Conservation (phyloP, 2,329 filamentous ascomycete species). For the Endocalyx cinctus region DNA sequence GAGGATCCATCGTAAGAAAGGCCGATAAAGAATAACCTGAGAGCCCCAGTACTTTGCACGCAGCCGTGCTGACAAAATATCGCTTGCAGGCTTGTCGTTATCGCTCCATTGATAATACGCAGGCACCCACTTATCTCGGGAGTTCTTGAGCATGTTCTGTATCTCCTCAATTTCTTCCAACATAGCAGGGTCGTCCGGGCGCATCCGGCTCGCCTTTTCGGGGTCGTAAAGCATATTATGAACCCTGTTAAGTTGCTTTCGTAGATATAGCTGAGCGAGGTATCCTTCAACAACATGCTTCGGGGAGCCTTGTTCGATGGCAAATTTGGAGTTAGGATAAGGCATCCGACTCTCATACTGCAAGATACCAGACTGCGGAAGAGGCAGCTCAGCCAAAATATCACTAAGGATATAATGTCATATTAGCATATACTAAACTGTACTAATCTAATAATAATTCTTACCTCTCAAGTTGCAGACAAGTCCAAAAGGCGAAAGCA, state of each 20-base stretch:
- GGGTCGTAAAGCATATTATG: slow-evolving; percentile 53
- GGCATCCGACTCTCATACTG: slow-evolving; percentile 61
- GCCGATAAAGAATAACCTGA: slow-evolving; percentile 81
- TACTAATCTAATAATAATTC: slow-evolving; percentile 9
- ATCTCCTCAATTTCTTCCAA: slow-evolving; percentile 42
- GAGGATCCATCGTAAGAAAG: slow-evolving; percentile 60
- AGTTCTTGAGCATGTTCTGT: slow-evolving; percentile 38
- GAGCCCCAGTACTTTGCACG: slow-evolving; percentile 95
- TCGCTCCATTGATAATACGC: slow-evolving; percentile 55
- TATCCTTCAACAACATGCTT: slow-evolving; percentile 54
- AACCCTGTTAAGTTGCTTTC: slow-evolving; percentile 61
- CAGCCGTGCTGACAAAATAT: slow-evolving; percentile 79
- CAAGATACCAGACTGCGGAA: slow-evolving; percentile 58
- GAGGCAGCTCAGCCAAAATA: slow-evolving; percentile 78
- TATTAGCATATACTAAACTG: no score
- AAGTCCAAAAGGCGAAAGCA: slow-evolving; percentile 85
- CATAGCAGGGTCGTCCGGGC: slow-evolving; percentile 16
- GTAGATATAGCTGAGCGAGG: slow-evolving; percentile 57
- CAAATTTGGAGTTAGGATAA: slow-evolving; percentile 53
- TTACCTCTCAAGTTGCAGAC: slow-evolving; percentile 84
- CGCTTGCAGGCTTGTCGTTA: slow-evolving; percentile 62
- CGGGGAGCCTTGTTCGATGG: slow-evolving; percentile 39
- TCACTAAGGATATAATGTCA: no score
- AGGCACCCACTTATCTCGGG: slow-evolving; percentile 44
- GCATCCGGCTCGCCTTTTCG: slow-evolving; percentile 21